Evolutionary conservation across 2,329 filamentous ascomycete genomes (phyloP).

Genomic region (Aspergillus transmontanensis): DNA sequence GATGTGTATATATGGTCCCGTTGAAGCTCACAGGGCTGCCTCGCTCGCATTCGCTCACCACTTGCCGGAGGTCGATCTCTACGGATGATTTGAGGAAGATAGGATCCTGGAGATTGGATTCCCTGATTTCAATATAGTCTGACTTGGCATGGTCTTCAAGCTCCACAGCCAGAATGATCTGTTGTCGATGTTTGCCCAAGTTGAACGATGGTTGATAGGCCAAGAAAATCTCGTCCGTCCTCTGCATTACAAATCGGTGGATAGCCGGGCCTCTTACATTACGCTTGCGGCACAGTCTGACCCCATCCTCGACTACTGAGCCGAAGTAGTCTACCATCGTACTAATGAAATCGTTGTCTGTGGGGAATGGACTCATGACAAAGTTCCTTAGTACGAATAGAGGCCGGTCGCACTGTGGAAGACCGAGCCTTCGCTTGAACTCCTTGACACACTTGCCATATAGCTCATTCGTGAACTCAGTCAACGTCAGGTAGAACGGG

Average conservation of each 20-base stretch:
- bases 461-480: conserved; percentile 42
- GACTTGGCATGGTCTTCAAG: neutral
- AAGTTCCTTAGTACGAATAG: conserved; percentile 53
- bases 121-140: neutral
- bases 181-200: neutral
- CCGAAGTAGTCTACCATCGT: conserved; percentile 5
- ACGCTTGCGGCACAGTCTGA: conserved; percentile 5
- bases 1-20: neutral
- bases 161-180: neutral
- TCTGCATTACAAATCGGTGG: conserved; percentile 24
- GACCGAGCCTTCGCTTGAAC: conserved; percentile 46
- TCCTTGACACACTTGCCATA: conserved; percentile 47
- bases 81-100: neutral
- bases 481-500: conserved; percentile 51
- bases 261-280: conserved; percentile 1
- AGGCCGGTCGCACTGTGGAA: conserved; percentile 36
- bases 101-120: neutral
- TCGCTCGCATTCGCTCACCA: neutral
- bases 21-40: neutral
- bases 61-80: neutral
- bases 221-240: conserved; percentile 27
- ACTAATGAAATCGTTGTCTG: conserved; percentile 11
- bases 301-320: conserved; percentile 11
- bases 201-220: neutral
- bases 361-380: conserved; percentile 44